These are phyloP conservation scores for Kingdonia uniflora DNA, from an alignment of 164 flowering plant species.

Conservation along the genomic window DNA sequence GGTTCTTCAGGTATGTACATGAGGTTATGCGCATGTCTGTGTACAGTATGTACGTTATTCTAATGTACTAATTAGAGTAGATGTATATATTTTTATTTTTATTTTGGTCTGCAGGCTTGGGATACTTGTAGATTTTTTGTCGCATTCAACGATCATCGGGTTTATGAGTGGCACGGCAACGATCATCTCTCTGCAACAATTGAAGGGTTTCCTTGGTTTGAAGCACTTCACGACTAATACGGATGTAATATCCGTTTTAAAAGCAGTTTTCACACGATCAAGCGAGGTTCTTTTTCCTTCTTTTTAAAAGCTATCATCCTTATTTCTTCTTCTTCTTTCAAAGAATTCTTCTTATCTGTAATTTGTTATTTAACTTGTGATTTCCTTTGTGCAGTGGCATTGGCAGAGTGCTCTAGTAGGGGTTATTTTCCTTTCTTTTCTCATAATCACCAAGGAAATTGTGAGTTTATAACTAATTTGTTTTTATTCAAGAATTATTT, in stretches of 20 bases:
- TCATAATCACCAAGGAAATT: neutral
- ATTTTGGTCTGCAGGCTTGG: slow-evolving; percentile 41
- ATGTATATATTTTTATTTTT: too few species aligned
- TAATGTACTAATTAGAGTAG: neutral
- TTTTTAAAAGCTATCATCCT: neutral
- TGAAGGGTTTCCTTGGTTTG: slow-evolving; percentile 78
- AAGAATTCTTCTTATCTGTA: neutral
- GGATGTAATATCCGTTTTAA: slow-evolving; percentile 46
- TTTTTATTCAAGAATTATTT: neutral
- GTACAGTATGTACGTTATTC: neutral
- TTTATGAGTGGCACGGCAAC: slow-evolving; percentile 85
- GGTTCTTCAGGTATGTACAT: slow-evolving; percentile 44
- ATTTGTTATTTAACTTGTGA: neutral
- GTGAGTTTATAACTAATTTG: neutral
- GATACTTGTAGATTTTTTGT: slow-evolving; percentile 73
- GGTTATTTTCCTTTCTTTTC: neutral
- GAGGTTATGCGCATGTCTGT: neutral
- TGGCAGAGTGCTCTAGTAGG: slow-evolving; percentile 4
- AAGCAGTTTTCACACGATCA: slow-evolving; percentile 30
- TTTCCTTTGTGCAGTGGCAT: slow-evolving; percentile 2
- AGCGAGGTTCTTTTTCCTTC: slow-evolving; percentile 32
- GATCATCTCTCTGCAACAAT: slow-evolving; percentile 56
- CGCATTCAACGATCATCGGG: slow-evolving; percentile 74
- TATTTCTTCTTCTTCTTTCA: neutral
- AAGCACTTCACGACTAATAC: slow-evolving; percentile 54